Conservation (phyloP, 371 early-diverging fungal genomes). For the Mucor irregularis region DNA sequence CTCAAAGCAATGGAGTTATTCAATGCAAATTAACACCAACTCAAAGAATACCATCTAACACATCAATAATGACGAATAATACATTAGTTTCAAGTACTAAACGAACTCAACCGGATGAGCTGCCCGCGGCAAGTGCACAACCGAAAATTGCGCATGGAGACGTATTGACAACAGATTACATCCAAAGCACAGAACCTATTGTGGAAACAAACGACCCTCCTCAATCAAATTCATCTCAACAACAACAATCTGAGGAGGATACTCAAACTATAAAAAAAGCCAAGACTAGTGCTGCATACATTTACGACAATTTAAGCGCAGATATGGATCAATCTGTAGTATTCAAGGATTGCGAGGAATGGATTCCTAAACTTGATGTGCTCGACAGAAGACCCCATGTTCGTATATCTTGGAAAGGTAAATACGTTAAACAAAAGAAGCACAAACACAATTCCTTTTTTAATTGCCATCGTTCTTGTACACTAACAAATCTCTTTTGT, state of each 20-base stretch:
- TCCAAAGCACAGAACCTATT: no score
- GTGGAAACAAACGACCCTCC: no score
- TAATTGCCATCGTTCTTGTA: not conserved
- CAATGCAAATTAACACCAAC: no score
- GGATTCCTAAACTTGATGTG: slow-evolving; percentile 29
- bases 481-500: not conserved
- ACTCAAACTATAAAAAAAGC: slow-evolving; percentile 12
- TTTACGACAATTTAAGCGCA: slow-evolving; percentile 21
- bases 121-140: no score
- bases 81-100: no score
- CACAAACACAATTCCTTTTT: not conserved
- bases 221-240: not conserved
- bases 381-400: slow-evolving; percentile 23
- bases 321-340: slow-evolving; percentile 11
- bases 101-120: not conserved
- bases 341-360: slow-evolving; percentile 19
- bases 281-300: slow-evolving; percentile 23
- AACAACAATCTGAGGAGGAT: not conserved
- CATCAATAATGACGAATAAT: no score
- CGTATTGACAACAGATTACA: no score
- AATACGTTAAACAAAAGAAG: not conserved
- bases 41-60: no score
- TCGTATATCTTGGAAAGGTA: slow-evolving; percentile 37
- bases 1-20: no score
- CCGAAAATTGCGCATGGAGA: no score